Percentiles rank a stretch among this genome's conserved stretches.
Conservation (phyloP, 345 rosid species). For the Camelina neglecta region DNA sequence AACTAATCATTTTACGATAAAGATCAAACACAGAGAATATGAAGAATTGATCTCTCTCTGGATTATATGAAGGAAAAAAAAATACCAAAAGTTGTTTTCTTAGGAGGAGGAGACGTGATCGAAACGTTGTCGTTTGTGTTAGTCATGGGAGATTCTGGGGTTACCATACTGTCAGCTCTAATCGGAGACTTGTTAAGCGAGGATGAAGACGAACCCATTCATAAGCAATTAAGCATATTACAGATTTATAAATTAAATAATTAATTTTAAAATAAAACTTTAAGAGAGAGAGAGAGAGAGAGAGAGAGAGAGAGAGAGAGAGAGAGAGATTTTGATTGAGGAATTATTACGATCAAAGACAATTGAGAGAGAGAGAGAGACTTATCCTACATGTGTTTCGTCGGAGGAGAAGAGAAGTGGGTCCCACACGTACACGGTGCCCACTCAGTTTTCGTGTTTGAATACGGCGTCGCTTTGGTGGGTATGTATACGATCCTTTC, state of each 20-base stretch:
- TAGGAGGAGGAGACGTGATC: conserved; percentile 21
- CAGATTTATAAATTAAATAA: neutral
- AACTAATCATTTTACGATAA: conserved; percentile 27
- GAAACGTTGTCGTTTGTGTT: conserved; percentile 21
- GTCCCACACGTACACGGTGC: conserved; percentile 47
- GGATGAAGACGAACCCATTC: conserved; percentile 42
- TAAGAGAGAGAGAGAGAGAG: neutral
- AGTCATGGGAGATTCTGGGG: conserved; percentile 33
- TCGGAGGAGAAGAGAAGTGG: conserved; percentile 31
- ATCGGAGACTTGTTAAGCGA: conserved; percentile 41
- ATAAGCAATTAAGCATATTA: neutral
- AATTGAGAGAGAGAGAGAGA: conserved; percentile 5
- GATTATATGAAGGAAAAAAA: neutral
- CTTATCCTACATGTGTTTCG: neutral
- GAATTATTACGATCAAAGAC: neutral
- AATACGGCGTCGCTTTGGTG: conserved; percentile 31
- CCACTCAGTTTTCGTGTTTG: conserved; percentile 44
- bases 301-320: neutral
- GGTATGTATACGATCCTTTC: too few relatives aligned
- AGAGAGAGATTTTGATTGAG: conserved; percentile 13
- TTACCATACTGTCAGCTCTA: conserved; percentile 41
- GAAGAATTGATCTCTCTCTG: neutral
- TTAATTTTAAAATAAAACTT: neutral
- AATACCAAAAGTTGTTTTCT: conserved; percentile 28
- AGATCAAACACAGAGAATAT: conserved; percentile 9